A percentile compares a stretch with the other conserved stretches of the same genome.
These are phyloP conservation scores for Leishmania aethiopica DNA, from an alignment of 208 protist species.

Conservation along the genomic window DNA sequence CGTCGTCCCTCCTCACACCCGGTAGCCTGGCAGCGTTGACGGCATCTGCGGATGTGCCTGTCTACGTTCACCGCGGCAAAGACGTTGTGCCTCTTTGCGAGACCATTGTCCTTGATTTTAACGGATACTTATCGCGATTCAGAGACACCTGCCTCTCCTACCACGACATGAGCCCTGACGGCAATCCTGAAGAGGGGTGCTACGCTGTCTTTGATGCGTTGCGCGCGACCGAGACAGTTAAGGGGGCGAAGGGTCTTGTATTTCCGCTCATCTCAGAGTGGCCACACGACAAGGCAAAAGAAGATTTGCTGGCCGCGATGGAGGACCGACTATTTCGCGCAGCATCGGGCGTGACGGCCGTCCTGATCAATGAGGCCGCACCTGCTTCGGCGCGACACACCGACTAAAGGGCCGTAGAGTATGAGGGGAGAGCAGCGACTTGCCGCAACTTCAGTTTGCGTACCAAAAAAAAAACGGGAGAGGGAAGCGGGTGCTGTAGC, in stretches of 20 bases:
- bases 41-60: background rate
- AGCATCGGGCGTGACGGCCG: conserved; percentile 79
- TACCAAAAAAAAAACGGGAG: background rate
- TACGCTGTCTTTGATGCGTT: conserved; percentile 83
- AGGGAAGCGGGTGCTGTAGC: background rate
- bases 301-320: conserved; percentile 77
- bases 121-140: conserved; percentile 47
- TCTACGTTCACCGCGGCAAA: conserved; percentile 40
- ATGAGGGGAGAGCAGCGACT: background rate
- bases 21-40: conserved; percentile 40
- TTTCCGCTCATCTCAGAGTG: conserved; percentile 91
- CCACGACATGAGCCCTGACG: conserved; percentile 63
- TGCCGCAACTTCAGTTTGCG: background rate
- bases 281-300: conserved; percentile 36
- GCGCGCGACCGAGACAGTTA: conserved; percentile 79
- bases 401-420: background rate
- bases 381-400: background rate
- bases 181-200: conserved; percentile 70
- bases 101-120: conserved; percentile 80
- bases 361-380: conserved; percentile 29
- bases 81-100: conserved; percentile 31
- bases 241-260: conserved; percentile 59
- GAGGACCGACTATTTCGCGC: conserved; percentile 92
- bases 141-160: conserved; percentile 55
- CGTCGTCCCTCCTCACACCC: conserved; percentile 73